Evolutionary conservation across 148 eudicot species (phyloP), one percentile per base, ranked within the genome.

Genomic region (Vaccinium corymbosum): DNA sequence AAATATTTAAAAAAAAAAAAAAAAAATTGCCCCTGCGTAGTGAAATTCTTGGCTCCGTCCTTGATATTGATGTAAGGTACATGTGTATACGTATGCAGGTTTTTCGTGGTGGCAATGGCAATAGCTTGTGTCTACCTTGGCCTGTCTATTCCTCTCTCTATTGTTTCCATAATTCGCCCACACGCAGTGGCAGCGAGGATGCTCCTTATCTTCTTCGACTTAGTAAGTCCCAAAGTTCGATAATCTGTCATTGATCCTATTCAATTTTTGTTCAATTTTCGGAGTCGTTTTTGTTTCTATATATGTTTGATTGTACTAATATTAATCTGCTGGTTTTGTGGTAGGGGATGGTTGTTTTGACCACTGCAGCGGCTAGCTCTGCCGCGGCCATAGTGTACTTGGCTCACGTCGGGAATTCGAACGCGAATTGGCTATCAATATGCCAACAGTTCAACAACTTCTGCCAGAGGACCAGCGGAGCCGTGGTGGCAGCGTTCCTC

Each of bases 101-200:
- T 90, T 82, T 95, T 95, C 16, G 98, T 95, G 85, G 80, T 94
- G 64, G 98, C 90, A 3, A 95, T 90, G 85, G 93, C 92, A 2
- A 83, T 94, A 56, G 88, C 83, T 1, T 80, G 90, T 17, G 92
- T 88, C 10, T 95, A 95, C 83, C 87, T 95, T 48, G 89, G 88
- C 29, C 93, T 95, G 9, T 93, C 98, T 10, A 32, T 94, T 80
- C 93, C 98, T 19, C 88, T 95, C 88, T 94, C 97, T n/a, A 91
- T 95, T 19, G 93, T 95, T 77, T 88, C 93, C 78, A 94, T 95
- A 27, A 89, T 91, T 57, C 94, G 98, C 29, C 97, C 98, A 4
- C 90, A 87, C n/a, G 94, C 91, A 22, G 84, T 51, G 4, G 92
- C 81, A 55, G 90, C 97, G 20, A 93, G 98, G 87, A 87, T 95